Evolutionary conservation across 345 rosid species (phyloP).

Genomic region (Salix brachista): DNA sequence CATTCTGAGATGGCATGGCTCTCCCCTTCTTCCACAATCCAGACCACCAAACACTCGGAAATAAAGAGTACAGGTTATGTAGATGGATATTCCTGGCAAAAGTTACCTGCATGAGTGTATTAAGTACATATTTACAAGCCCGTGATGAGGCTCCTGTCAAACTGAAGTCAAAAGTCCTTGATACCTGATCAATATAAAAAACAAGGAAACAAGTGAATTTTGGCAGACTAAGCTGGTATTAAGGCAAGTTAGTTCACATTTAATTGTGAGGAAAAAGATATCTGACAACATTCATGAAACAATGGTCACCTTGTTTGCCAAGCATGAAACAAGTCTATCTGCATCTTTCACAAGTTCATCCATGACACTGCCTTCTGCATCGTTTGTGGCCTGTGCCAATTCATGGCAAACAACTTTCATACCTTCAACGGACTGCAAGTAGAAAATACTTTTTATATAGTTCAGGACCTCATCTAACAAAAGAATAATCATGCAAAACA

Average conservation of each 20-base stretch:
- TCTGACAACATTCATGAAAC: background rate
- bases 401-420: slow-evolving; percentile 99
- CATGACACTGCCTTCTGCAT: slow-evolving; percentile 76
- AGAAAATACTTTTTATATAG: background rate
- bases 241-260: background rate
- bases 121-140: slow-evolving; percentile 95
- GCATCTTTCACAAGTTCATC: slow-evolving; percentile 87
- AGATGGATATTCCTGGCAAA: background rate
- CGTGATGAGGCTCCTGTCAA: slow-evolving; percentile 94
- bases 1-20: too few relatives aligned
- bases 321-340: slow-evolving; percentile 93
- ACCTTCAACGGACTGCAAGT: slow-evolving; percentile 94
- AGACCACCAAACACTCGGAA: background rate
- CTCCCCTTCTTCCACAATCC: too few relatives aligned
- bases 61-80: background rate
- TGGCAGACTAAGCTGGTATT: background rate
- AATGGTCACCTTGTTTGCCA: slow-evolving; percentile 72
- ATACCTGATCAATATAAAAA: slow-evolving; percentile 48
- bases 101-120: slow-evolving; percentile 97
- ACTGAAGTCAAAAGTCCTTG: slow-evolving; percentile 92
- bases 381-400: slow-evolving; percentile 80
- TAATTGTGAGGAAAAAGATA: background rate
- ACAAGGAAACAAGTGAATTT: background rate
- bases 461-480: background rate
- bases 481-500: background rate